Evolutionary conservation across 2,329 filamentous ascomycete species (phyloP).

Genomic region (Fusarium nygamai): DNA sequence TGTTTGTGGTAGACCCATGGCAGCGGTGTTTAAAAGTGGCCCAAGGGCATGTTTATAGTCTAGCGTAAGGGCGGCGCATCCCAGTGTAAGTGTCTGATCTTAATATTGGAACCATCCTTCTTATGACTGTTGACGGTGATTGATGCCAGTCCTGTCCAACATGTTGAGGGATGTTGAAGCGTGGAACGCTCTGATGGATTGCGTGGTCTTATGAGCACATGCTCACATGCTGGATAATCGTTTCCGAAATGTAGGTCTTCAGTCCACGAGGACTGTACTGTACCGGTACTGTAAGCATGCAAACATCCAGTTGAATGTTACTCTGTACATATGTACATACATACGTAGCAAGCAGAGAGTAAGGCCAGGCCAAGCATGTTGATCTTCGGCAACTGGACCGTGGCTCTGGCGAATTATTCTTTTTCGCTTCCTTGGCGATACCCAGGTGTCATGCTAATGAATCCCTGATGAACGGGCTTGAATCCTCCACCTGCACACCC

Average conservation of each 20-base stretch:
- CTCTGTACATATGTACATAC: not conserved
- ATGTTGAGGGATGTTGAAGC: not conserved
- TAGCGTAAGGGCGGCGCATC: slow-evolving; percentile 36
- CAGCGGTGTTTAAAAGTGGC: slow-evolving; percentile 41
- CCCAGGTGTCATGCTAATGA: slow-evolving; percentile 21
- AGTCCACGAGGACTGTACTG: not conserved
- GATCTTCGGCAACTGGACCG: slow-evolving; percentile 24
- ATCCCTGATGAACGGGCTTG: slow-evolving; percentile 32
- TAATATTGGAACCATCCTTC: slow-evolving; percentile 36
- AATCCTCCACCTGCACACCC: slow-evolving; percentile 32
- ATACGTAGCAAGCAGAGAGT: not conserved
- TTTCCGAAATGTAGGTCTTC: not conserved
- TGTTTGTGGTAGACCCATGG: slow-evolving; percentile 39
- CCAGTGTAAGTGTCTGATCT: slow-evolving; percentile 39
- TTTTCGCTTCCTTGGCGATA: slow-evolving; percentile 44
- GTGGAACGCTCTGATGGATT: not conserved
- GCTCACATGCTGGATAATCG: not conserved
- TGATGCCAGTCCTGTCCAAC: not conserved
- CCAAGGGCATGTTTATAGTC: slow-evolving; percentile 28
- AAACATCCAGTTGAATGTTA: not conserved
- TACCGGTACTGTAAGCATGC: not conserved
- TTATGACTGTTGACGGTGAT: not conserved
- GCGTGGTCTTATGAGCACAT: not conserved
- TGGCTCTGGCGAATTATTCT: slow-evolving; percentile 41
- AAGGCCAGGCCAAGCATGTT: slow-evolving; percentile 4